Evolutionary conservation across 192 early-diverging fungal genomes (phyloP), one percentile per base, ranked within the genome.

Genomic region (Coemansia sp.): DNA sequence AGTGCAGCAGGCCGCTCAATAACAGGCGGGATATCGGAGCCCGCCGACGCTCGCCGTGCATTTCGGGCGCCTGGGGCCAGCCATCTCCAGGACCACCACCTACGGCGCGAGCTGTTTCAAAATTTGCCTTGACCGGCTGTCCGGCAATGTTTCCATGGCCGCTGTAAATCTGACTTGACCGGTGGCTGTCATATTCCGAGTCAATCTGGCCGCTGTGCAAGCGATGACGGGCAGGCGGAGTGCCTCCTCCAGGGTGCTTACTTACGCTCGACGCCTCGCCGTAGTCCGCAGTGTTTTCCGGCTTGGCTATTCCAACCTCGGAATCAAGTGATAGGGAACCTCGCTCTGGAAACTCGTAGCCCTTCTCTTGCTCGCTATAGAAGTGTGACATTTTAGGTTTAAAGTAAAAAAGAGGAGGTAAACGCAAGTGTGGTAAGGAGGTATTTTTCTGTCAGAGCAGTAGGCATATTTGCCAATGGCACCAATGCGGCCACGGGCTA

Each of bases 51-150:
- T 33, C 53, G 16, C 40, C 56, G 9, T 38, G 11, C 3, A 69
- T 34, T 9, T 46, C 62, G n/a, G 69, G 11, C 5, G 62, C 42
- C 10, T 46, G 58, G 11, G 69, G 63, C 70, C 76, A 72, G 20
- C 70, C 63, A 24, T 60, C 67, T 16, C 33, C 36, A 9, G 63
- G 50, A 9, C 50, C 63, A 13, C 48, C 24, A 13, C 48, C 48
- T 3, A 51, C 24, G 48, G 23, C n/a, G 26, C 40, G 23, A 24
- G 18, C 38, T 13, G 61, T 63, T 34, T 63, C 62, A 7, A 42
- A 20, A 34, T 50, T 62, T 1, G 43, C 55, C 3, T 14, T 55
- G 16, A 28, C 21, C 31, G 36, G 20, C 59, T 40, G 59, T 35
- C 59, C 59, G 9, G 59, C 35, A 37, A 60, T 16, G 7, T 26